Conservation (phyloP, 2,329 filamentous ascomycete genomes). For the Coniella vitis region DNA sequence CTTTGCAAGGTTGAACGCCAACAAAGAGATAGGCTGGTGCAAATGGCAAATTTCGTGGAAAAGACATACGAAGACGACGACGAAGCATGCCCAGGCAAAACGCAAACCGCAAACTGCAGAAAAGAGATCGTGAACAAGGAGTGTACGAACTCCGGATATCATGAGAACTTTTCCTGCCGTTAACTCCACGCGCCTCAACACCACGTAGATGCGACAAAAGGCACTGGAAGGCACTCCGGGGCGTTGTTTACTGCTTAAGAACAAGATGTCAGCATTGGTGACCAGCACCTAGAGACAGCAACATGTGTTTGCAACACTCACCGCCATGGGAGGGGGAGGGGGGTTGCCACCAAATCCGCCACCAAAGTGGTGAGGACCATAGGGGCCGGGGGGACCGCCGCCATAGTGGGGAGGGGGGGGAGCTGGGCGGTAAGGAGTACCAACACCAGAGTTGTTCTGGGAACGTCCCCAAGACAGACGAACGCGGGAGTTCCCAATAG, state of each 20-base stretch:
- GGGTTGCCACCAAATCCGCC: slow-evolving; percentile 21
- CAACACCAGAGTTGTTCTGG: slow-evolving; percentile 98
- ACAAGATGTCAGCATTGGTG: not conserved
- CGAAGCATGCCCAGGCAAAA: slow-evolving; percentile 13
- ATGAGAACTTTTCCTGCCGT: slow-evolving; percentile 17
- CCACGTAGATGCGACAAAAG: slow-evolving; percentile 17
- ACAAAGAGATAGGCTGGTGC: not conserved
- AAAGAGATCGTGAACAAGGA: slow-evolving; percentile 14
- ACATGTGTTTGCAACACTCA: slow-evolving; percentile 5
- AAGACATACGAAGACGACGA: not conserved
- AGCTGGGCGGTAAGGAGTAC: slow-evolving; percentile 92
- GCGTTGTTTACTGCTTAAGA: slow-evolving; percentile 9
- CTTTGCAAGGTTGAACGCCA: not conserved
- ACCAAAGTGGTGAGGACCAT: slow-evolving; percentile 41
- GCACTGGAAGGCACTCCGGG: slow-evolving; percentile 15
- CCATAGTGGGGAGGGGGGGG: slow-evolving; percentile 57
- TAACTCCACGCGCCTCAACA: slow-evolving; percentile 17
- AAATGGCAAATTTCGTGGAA: not conserved
- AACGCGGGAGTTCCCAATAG: slow-evolving; percentile 96
- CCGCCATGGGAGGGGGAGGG: slow-evolving; percentile 16
- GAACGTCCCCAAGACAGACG: slow-evolving; percentile 95
- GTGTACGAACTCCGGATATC: slow-evolving; percentile 14
- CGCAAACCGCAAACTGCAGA: slow-evolving; percentile 12
- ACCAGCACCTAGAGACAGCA: not conserved
- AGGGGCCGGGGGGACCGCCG: slow-evolving; percentile 33